Conservation (phyloP, 331 rosid species). For the Acacia concinna region DNA sequence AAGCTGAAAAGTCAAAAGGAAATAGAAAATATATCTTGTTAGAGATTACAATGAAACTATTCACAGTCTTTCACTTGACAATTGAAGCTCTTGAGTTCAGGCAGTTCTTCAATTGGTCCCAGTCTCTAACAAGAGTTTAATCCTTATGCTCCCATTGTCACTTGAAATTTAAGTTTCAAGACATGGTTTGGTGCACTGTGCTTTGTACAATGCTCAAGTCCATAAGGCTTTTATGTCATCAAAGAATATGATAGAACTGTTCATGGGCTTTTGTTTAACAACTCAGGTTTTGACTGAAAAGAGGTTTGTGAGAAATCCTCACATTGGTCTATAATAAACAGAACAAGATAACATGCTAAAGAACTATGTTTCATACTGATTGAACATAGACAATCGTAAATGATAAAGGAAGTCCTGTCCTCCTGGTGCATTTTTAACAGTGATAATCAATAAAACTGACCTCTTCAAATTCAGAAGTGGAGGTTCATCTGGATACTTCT, state of each 20-base stretch:
- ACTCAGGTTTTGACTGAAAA: not conserved
- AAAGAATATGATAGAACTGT: not conserved
- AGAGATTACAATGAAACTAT: not conserved
- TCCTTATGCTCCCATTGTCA: not conserved
- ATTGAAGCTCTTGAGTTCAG: not conserved
- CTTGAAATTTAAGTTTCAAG: not conserved
- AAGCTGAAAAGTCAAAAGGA: constrained; percentile 51
- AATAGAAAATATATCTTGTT: constrained; percentile 4
- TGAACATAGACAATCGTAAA: constrained; percentile 22
- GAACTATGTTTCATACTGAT: constrained; percentile 19
- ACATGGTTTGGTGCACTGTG: not conserved
- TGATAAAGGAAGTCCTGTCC: not conserved
- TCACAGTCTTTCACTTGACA: not conserved
- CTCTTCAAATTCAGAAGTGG: constrained; percentile 89
- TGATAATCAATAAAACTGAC: constrained; percentile 38
- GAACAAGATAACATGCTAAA: constrained; percentile 17
- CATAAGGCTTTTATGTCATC: not conserved
- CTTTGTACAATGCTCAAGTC: not conserved
- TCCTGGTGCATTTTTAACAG: not conserved
- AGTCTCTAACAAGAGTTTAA: not conserved
- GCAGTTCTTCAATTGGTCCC: not conserved
- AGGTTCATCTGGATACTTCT: constrained; percentile 94
- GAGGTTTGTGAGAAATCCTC: constrained; percentile 7
- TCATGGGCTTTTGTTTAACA: not conserved
- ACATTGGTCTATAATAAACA: constrained; percentile 18